A percentile compares a stretch with the other conserved stretches of the same genome.
Conservation (phyloP, 2,329 filamentous ascomycete species). For the Falciphora oryzae region DNA sequence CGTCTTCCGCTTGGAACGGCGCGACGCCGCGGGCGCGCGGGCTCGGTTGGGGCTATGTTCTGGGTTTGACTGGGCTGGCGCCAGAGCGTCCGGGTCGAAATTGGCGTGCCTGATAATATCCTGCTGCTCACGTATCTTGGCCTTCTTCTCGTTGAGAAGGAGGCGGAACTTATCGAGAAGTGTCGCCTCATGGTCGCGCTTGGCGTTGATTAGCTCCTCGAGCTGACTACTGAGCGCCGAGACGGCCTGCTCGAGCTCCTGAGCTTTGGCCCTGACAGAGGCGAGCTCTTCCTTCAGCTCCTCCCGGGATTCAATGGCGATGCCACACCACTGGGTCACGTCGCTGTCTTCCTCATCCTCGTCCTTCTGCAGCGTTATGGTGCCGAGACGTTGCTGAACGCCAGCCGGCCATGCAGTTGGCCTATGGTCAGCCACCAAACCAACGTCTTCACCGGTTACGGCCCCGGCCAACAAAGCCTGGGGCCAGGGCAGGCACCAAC, state of each 20-base stretch:
- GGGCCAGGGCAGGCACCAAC: slow-evolving; percentile 35
- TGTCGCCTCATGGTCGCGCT: slow-evolving; percentile 59
- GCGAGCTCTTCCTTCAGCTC: slow-evolving; percentile 38
- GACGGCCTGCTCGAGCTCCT: slow-evolving; percentile 49
- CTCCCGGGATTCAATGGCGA: slow-evolving; percentile 44
- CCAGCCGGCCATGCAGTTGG: slow-evolving; percentile 17
- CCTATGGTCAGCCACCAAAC: neutral
- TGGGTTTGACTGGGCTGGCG: neutral
- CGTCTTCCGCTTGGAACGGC: slow-evolving; percentile 42
- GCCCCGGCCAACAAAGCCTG: neutral
- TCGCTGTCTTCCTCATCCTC: slow-evolving; percentile 54
- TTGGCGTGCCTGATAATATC: slow-evolving; percentile 31
- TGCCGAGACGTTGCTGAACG: slow-evolving; percentile 61
- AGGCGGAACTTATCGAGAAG: slow-evolving; percentile 64
- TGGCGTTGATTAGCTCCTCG: slow-evolving; percentile 59
- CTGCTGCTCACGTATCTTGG: slow-evolving; percentile 71
- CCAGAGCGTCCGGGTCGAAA: neutral
- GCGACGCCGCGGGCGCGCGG: slow-evolving; percentile 1
- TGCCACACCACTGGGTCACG: slow-evolving; percentile 65
- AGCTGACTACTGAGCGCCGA: slow-evolving; percentile 56
- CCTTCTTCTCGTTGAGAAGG: slow-evolving; percentile 73
- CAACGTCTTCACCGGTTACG: no score
- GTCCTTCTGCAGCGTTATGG: slow-evolving; percentile 50
- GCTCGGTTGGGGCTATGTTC: neutral
- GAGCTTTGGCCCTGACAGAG: slow-evolving; percentile 33